These are phyloP conservation scores for Suillus subalutaceus DNA, from an alignment of 768 basidiomycete species.

Conservation along the genomic window DNA sequence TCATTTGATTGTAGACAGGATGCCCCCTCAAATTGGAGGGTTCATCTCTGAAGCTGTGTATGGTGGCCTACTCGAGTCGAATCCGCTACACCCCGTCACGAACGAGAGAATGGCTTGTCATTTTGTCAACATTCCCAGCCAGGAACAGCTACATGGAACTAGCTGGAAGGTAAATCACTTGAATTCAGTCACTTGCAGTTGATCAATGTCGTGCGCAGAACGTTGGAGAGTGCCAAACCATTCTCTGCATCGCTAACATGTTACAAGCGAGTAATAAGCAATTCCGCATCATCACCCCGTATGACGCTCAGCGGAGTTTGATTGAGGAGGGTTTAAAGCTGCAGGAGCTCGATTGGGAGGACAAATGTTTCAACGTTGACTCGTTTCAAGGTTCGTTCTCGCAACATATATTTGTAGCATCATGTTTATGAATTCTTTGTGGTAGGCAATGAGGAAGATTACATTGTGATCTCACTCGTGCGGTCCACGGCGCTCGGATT, in stretches of 20 bases:
- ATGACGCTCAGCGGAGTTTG: constrained; percentile 67
- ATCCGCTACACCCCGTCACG: constrained; percentile 51
- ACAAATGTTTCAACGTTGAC: constrained; percentile 79
- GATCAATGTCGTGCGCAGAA: constrained; percentile 48
- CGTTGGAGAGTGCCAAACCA: constrained; percentile 53
- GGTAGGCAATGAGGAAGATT: constrained; percentile 82
- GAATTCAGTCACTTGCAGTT: constrained; percentile 4
- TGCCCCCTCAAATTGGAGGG: constrained; percentile 79
- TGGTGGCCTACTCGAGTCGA: constrained; percentile 58
- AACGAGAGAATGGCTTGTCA: constrained; percentile 49
- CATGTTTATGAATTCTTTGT: constrained; percentile 8
- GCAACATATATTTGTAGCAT: constrained; percentile 1
- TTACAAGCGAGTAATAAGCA: constrained; percentile 52
- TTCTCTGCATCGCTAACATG: constrained; percentile 57
- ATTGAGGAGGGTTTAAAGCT: constrained; percentile 61
- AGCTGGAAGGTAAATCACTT: constrained; percentile 42
- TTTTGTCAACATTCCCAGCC: constrained; percentile 60
- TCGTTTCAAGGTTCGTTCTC: constrained; percentile 70
- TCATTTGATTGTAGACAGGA: constrained; percentile 57
- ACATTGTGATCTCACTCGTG: constrained; percentile 73
- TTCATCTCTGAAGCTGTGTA: constrained; percentile 76
- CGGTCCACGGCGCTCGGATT: constrained; percentile 69
- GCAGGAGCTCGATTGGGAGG: constrained; percentile 56
- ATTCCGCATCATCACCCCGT: constrained; percentile 79
- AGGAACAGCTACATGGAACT: constrained; percentile 37